Percentiles rank a stretch among this genome's conserved stretches.
These are phyloP conservation scores for Acorus calamus DNA, from an alignment of 106 monocot genomes.

Conservation along the genomic window DNA sequence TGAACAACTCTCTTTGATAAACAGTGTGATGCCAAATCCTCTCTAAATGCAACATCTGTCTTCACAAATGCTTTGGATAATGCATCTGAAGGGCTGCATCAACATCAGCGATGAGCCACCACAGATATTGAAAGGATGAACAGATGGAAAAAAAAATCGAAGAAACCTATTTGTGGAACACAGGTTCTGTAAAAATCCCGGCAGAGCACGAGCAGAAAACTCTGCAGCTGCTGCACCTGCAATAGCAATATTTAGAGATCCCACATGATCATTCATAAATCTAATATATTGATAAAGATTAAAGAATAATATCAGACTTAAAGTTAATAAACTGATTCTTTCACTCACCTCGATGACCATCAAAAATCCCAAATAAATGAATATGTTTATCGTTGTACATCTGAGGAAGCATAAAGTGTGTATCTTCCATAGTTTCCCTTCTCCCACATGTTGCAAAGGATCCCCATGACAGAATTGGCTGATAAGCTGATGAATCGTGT, in stretches of 20 bases:
- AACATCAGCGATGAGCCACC: constrained; percentile 5
- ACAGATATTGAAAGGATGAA: not conserved
- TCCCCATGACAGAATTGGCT: constrained; percentile 79
- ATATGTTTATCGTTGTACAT: constrained; percentile 52
- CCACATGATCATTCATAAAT: too few species aligned
- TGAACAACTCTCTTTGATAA: constrained; percentile 48
- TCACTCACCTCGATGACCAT: constrained; percentile 82
- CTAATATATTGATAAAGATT: not conserved
- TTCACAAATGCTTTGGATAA: constrained; percentile 66
- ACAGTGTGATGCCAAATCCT: constrained; percentile 33
- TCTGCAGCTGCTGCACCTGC: constrained; percentile 94
- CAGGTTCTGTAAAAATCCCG: constrained; percentile 45
- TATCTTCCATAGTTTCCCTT: constrained; percentile 97
- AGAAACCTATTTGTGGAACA: constrained; percentile 35
- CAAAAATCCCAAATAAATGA: constrained; percentile 84
- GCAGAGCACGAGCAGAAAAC: constrained; percentile 79
- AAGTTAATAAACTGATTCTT: not conserved
- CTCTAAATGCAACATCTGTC: constrained; percentile 82
- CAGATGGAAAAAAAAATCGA: not conserved
- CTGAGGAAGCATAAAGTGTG: constrained; percentile 80
- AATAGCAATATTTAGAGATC: not conserved
- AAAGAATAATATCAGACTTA: not conserved
- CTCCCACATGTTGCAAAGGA: constrained; percentile 87
- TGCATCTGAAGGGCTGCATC: constrained; percentile 66
- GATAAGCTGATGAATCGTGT: constrained; percentile 22